Evolutionary conservation across 306 rosid species (phyloP).

Genomic region (Pyrus betulifolia): DNA sequence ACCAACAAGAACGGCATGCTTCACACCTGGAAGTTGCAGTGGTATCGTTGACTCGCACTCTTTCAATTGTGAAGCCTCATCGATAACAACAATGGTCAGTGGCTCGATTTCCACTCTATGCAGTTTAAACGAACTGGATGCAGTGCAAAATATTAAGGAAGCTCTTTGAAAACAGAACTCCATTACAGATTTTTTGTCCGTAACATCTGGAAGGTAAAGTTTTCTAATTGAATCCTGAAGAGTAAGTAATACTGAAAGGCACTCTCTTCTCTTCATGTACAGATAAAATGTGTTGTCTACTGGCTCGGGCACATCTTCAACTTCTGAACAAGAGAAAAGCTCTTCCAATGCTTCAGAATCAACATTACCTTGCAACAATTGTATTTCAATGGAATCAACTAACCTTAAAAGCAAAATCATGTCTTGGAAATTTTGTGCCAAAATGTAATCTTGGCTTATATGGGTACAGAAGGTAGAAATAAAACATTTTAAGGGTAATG

Average conservation of each 20-base stretch:
- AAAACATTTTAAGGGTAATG: conserved; percentile 22
- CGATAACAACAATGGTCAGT: conserved; percentile 39
- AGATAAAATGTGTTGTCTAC: conserved; percentile 4
- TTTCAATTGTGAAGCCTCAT: conserved; percentile 69
- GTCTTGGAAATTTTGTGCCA: conserved; percentile 13
- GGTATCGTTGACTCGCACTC: conserved; percentile 76
- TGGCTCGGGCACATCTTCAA: not conserved
- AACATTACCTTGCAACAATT: conserved; percentile 25
- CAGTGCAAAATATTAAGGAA: conserved; percentile 53
- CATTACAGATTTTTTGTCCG: conserved; percentile 5
- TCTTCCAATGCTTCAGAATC: conserved; percentile 32
- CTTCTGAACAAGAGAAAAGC: conserved; percentile 19
- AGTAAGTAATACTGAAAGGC: conserved; percentile 26
- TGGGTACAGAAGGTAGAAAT: conserved; percentile 35
- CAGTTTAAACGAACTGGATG: conserved; percentile 49
- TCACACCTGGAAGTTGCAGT: conserved; percentile 38
- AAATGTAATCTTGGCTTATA: conserved; percentile 29
- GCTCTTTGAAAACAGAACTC: conserved; percentile 44
- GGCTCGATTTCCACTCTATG: conserved; percentile 30
- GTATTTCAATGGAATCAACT: conserved; percentile 27
- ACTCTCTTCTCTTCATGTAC: conserved; percentile 24
- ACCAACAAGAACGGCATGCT: conserved; percentile 59
- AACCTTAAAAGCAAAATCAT: conserved; percentile 19
- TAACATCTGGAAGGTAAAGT: conserved; percentile 25
- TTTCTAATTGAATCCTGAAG: conserved; percentile 25